A percentile compares a stretch with the other conserved stretches of the same genome.
Conservation (phyloP, 1,139 yeast species). For the Protomyces lactucae-debilis region DNA sequence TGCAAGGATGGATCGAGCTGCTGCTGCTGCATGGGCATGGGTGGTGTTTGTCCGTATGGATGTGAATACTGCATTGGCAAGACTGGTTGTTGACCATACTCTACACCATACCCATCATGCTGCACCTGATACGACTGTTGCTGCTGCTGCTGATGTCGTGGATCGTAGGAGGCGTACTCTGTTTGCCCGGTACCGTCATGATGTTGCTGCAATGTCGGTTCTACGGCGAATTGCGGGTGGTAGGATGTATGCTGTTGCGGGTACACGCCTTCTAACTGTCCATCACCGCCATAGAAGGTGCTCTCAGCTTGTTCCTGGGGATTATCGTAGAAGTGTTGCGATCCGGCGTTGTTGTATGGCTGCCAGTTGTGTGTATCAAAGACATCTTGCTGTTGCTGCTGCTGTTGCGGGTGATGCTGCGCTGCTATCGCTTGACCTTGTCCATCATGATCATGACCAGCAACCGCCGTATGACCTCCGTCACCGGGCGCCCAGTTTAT, state of each 20-base stretch:
- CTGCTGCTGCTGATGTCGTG: not conserved
- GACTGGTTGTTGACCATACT: not conserved
- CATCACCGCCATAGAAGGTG: too few species aligned
- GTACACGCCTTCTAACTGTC: too few species aligned
- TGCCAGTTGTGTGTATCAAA: not conserved
- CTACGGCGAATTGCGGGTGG: not conserved
- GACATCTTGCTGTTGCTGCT: slow-evolving; percentile 1
- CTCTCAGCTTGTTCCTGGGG: not conserved
- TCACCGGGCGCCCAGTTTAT: not conserved
- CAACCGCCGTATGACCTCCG: too few species aligned
- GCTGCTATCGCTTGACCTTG: too few species aligned
- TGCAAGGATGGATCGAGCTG: too few species aligned
- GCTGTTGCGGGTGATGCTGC: slow-evolving; percentile 1
- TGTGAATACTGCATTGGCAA: not conserved
- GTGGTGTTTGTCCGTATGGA: not conserved
- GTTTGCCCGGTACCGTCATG: not conserved
- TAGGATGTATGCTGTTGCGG: too few species aligned
- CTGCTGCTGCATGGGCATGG: too few species aligned
- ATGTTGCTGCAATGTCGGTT: not conserved
- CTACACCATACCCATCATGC: not conserved
- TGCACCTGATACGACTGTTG: not conserved
- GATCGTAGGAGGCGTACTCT: not conserved
- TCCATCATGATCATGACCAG: too few species aligned
- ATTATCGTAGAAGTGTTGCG: not conserved
- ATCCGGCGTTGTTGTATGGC: not conserved